Conservation (phyloP, 176 grass and related monocot species). For the Avena insularis region DNA sequence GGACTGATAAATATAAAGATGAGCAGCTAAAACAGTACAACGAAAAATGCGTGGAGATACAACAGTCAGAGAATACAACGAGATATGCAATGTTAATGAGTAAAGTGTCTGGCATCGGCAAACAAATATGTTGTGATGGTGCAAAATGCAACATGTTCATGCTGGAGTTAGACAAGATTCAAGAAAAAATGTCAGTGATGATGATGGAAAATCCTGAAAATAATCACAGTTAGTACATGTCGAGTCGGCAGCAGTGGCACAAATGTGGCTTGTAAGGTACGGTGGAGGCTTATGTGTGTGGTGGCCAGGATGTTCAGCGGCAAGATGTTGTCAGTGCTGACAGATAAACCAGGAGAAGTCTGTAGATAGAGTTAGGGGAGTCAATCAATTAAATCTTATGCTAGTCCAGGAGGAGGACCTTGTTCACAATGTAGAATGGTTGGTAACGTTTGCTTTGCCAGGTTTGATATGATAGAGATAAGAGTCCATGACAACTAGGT, state of each 20-base stretch:
- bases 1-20: conserved; percentile 20
- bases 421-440: neutral
- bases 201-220: neutral
- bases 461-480: neutral
- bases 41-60: neutral
- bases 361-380: neutral
- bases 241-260: neutral
- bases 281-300: neutral
- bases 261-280: neutral
- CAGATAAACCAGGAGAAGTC: neutral
- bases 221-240: neutral
- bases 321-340: neutral
- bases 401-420: conserved; percentile 1
- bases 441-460: neutral
- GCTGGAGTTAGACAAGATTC: conserved; percentile 33
- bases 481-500: neutral
- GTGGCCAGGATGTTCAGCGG: neutral
- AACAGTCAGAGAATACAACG: conserved; percentile 2
- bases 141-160: conserved; percentile 20
- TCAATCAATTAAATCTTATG: neutral
- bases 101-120: conserved; percentile 3
- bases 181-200: neutral
- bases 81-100: conserved; percentile 34
- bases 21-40: conserved; percentile 12
- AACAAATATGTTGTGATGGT: neutral